Base-by-base conservation (phyloP, 108 stramenopile genomes). In the Schizochytrium sp. region DNA sequence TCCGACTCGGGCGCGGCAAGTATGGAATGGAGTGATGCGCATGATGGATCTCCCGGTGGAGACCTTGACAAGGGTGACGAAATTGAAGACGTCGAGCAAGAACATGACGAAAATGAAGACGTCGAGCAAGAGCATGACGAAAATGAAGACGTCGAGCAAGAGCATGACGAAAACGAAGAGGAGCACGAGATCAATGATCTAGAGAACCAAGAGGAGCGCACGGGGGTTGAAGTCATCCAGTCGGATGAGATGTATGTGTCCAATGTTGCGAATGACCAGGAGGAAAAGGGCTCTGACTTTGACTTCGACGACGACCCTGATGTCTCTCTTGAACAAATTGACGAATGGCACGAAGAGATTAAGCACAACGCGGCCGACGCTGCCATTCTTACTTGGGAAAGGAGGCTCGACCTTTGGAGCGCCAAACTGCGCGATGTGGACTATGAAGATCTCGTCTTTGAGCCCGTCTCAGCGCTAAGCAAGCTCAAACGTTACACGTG, bases 401-500 rank as follows among this genome's bases (percentile, higher is more conserved):
- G 2, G n/a, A 10, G 72, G 21, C 72, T 83, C 28, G 16, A 23
- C 3, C 72, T 47, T 10, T 83, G 72, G 72, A 83, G 72, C 72
- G 51, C 41, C 18, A 83, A 23, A n/a, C 28, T 83, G 16, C 72
- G 72, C 6, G 6, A 10, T n/a, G 21, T 83, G 16, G 72, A 83
- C 6, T 83, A 83, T 83, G 72, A 83, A 23, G 21, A 83, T 53
- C 72, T 83, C 51, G 21, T 83, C 48, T 83, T 83, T n/a, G 72
- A 83, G 72, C 72, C 72, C 44, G 21, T 23, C 5, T 83, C 72
- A 23, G 72, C 72, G 72, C 72, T 83, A 3, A 83, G 72, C 72
- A 23, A 83, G 72, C 72, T 83, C 72, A 83, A 83, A 44, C 72
- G 72, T 4, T 83, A 83, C 72, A 21, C 72, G 72, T 83, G 72